A percentile compares a stretch with the other conserved stretches of the same genome.
Evolutionary conservation across 129 eudicot genomes (phyloP).

Genomic region (Centella asiatica): DNA sequence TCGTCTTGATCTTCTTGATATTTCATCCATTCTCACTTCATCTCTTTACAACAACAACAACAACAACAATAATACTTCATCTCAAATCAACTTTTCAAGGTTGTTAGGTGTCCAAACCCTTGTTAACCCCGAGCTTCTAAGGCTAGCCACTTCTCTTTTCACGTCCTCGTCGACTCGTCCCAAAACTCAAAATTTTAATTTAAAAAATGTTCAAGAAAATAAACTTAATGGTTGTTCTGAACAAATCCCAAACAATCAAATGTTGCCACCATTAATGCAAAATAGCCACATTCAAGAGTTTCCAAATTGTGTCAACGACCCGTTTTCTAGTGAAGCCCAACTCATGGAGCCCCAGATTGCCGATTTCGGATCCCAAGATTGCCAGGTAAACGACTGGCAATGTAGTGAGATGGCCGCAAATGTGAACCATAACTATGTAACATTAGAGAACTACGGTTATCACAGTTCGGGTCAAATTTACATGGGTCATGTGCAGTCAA

Average conservation of each 20-base stretch:
- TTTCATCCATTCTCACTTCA: conserved; percentile 52
- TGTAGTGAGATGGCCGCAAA: conserved; percentile 17
- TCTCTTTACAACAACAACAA: conserved; percentile 32
- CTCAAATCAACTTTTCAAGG: conserved; percentile 34
- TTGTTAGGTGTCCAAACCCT: conserved; percentile 44
- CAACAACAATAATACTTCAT: too few relatives aligned
- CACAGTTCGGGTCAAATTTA: conserved; percentile 17
- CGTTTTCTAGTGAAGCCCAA: conserved; percentile 38
- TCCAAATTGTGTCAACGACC: conserved; percentile 25
- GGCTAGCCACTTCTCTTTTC: conserved; percentile 60
- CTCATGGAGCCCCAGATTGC: conserved; percentile 35
- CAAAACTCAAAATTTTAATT: conserved; percentile 22
- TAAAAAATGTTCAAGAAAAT: conserved; percentile 31
- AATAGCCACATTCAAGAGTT: conserved; percentile 31
- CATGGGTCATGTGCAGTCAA: not conserved
- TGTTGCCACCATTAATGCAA: conserved; percentile 22
- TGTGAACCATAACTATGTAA: conserved; percentile 11
- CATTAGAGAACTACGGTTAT: conserved; percentile 13
- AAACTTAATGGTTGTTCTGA: conserved; percentile 6
- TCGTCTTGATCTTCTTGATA: conserved; percentile 61
- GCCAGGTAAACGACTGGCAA: conserved; percentile 46
- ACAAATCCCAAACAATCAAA: conserved; percentile 24
- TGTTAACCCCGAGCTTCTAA: conserved; percentile 47
- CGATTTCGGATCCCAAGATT: conserved; percentile 27
- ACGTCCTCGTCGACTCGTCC: conserved; percentile 31